phyloP scores from a whole-genome alignment of 1,284 basidiomycete genomes.

The Leucoagaricus sp. region DNA sequence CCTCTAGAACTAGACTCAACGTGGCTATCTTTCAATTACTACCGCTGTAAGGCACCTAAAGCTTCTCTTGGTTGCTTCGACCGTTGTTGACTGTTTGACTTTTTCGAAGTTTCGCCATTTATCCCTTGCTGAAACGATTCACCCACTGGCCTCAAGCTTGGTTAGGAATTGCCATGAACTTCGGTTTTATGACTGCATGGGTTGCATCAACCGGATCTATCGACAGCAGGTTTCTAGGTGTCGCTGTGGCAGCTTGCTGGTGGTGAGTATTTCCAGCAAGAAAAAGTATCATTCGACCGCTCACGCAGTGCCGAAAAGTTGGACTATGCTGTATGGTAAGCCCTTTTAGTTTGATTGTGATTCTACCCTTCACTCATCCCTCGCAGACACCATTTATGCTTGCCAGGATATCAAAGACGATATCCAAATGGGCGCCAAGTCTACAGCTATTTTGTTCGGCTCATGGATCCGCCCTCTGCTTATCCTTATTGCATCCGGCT shows the following conservation, averaged over 20 bases:
- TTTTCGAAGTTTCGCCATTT: conserved; percentile 39
- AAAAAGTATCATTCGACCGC: not conserved
- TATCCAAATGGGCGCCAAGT: conserved; percentile 42
- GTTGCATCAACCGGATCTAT: conserved; percentile 41
- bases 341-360: not conserved
- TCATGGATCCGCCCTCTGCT: conserved; percentile 57
- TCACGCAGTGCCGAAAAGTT: conserved; percentile 36
- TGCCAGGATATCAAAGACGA: conserved; percentile 47
- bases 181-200: conserved; percentile 50
- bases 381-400: conserved; percentile 44
- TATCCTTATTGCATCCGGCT: conserved; percentile 47
- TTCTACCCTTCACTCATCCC: not conserved
- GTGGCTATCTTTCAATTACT: conserved; percentile 47
- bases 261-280: conserved; percentile 34
- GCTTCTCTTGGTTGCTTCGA: too few species aligned
- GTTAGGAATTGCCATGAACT: conserved; percentile 62
- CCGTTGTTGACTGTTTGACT: not conserved
- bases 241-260: conserved; percentile 45
- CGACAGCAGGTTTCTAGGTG: conserved; percentile 35
- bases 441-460: conserved; percentile 47
- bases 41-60: conserved; percentile 46
- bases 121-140: conserved; percentile 52
- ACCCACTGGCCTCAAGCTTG: conserved; percentile 85
- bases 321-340: conserved; percentile 69
- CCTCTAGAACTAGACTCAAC: conserved; percentile 31